These are phyloP conservation scores for Leucocoprinus leucothites DNA, from an alignment of 768 basidiomycete species.

Conservation along the genomic window DNA sequence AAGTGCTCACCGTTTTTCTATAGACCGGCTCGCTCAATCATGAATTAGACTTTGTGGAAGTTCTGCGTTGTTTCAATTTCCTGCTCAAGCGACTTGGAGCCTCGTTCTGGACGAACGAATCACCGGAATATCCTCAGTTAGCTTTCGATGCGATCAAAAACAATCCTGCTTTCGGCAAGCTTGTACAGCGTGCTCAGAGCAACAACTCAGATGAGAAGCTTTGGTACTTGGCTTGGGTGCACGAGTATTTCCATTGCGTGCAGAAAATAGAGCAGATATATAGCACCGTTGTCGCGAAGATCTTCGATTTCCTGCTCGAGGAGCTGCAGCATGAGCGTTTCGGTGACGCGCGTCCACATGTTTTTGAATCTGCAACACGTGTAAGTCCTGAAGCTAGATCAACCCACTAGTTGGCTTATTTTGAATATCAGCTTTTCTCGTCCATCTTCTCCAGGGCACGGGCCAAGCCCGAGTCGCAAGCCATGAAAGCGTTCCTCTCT, in stretches of 20 bases:
- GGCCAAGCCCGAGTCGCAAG: slow-evolving; percentile 18
- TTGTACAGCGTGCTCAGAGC: slow-evolving; percentile 35
- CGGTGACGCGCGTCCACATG: slow-evolving; percentile 50
- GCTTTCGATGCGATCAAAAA: slow-evolving; percentile 84
- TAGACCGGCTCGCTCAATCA: slow-evolving; percentile 2
- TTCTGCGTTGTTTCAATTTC: slow-evolving; percentile 56
- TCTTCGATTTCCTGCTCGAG: slow-evolving; percentile 73
- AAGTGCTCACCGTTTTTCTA: slow-evolving; percentile 26
- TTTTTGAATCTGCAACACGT: slow-evolving; percentile 57
- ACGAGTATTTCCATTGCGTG: slow-evolving; percentile 58
- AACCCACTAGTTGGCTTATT: not conserved
- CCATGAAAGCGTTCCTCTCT: slow-evolving; percentile 22
- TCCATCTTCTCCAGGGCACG: slow-evolving; percentile 24
- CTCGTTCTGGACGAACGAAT: slow-evolving; percentile 68
- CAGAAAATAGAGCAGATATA: slow-evolving; percentile 40
- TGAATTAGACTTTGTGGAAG: slow-evolving; percentile 52
- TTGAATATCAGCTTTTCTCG: slow-evolving; percentile 26
- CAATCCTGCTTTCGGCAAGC: slow-evolving; percentile 54
- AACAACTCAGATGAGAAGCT: slow-evolving; percentile 27
- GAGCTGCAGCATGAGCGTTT: slow-evolving; percentile 80
- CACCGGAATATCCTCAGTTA: slow-evolving; percentile 69
- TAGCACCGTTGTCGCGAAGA: slow-evolving; percentile 68
- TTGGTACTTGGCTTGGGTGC: slow-evolving; percentile 63
- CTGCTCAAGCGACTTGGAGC: slow-evolving; percentile 55
- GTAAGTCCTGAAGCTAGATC: slow-evolving; percentile 42